These are phyloP conservation scores for Epicoccum nigrum DNA, from an alignment of 2,329 filamentous ascomycete species.

Conservation along the genomic window DNA sequence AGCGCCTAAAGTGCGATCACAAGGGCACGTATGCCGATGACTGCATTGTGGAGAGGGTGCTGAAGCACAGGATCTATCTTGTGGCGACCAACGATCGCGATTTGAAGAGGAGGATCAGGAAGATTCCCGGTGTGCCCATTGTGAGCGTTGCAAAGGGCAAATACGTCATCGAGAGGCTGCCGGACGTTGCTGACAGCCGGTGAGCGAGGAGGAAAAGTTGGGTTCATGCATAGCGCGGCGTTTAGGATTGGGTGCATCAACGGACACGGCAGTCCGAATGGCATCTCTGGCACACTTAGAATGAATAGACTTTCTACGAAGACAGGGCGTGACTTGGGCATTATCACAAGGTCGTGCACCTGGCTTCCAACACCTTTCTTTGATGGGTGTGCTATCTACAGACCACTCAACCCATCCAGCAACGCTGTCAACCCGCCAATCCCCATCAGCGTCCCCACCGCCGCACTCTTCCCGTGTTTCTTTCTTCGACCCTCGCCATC, in stretches of 20 bases:
- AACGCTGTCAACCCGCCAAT: slow-evolving; percentile 47
- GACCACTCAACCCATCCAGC: slow-evolving; percentile 41
- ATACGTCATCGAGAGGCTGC: slow-evolving; percentile 91
- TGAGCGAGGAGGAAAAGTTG: slow-evolving; percentile 5
- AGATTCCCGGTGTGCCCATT: slow-evolving; percentile 77
- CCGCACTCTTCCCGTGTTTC: slow-evolving; percentile 32
- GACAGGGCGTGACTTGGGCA: neutral
- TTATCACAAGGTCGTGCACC: slow-evolving; percentile 8
- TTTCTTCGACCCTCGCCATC: slow-evolving; percentile 25
- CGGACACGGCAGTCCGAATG: neutral
- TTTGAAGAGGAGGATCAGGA: slow-evolving; percentile 77
- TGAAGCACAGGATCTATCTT: slow-evolving; percentile 56
- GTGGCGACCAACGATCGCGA: slow-evolving; percentile 62
- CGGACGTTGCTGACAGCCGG: slow-evolving; percentile 73
- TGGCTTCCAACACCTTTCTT: neutral
- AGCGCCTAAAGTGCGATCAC: slow-evolving; percentile 85
- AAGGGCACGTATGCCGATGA: slow-evolving; percentile 89
- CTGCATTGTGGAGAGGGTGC: slow-evolving; percentile 49
- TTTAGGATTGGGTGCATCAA: slow-evolving; percentile 7
- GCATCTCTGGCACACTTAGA: neutral
- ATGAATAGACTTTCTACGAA: neutral
- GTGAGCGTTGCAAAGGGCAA: slow-evolving; percentile 87
- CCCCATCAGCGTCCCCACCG: slow-evolving; percentile 43
- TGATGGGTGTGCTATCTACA: neutral
- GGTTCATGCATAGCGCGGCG: slow-evolving; percentile 20